Base-by-base conservation (phyloP, 2,329 filamentous ascomycete species). In the Aspergillus sp. region DNA sequence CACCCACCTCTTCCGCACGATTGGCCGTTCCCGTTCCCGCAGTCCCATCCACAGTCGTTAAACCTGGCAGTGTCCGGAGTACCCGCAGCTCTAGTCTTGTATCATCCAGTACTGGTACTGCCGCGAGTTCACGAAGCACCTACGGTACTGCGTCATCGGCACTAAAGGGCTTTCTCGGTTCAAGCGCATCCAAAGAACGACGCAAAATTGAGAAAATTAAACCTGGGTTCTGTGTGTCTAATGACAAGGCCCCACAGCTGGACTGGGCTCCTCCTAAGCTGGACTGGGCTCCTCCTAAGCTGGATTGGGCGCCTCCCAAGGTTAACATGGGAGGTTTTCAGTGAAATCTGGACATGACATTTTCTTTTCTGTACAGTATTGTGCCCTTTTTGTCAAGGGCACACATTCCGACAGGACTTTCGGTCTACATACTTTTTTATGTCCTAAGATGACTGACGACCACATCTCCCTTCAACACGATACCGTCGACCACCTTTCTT, bases 221-320 rank as follows among this genome's bases (percentile, higher is more conserved):
- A 17, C 49, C 61, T 20, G 49, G 53, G 7, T 50, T 66, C 4
- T 68, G 56, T 33, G 56, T 66, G 27, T 60, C 60, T 15, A 54
- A 51, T 25, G 63, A 69, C 38, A 56, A 56, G 27, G 60, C 67
- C 1, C 67, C 67, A 15, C 62, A 58, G 44, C 53, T 70, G 49
- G 61, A 68, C 50, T 70, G 66, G 67, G 17, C 17, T 19, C 17
- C 17, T 19, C 17, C 17, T 19, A n/a, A n/a, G n/a, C n/a, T n/a
- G n/a, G n/a, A n/a, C 50, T 70, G 66, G 67, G 51, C 62, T 27
- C 67, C 65, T 5, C 67, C 67, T 10, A 60, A 67, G 45, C 52
- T 70, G 41, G 64, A 68, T 43, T 48, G 68, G 25, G 25, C 25
- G 25, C 25, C 25, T 30, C 9, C 25, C 25, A 30, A 30, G 25